Percentiles rank a stretch among this genome's conserved stretches.
Evolutionary conservation across 306 rosid genomes (phyloP).

Genomic region (Nissolia schottii): DNA sequence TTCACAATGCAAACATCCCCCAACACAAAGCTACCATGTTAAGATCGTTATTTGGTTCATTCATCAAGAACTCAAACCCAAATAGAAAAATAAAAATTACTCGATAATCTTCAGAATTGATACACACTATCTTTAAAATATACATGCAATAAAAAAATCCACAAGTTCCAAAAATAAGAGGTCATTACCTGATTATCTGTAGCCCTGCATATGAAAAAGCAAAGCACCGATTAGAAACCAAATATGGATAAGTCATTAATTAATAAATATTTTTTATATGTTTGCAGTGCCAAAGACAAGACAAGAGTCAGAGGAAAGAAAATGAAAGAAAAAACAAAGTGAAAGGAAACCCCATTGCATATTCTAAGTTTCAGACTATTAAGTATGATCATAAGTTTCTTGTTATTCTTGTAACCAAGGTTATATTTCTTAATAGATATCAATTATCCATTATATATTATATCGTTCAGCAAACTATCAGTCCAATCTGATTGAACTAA

Average conservation of each 20-base stretch:
- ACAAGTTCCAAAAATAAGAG: conserved; percentile 7
- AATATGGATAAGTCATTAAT: conserved; percentile 8
- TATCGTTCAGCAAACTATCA: neutral
- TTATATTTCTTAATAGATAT: neutral
- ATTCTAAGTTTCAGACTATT: neutral
- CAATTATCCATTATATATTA: neutral
- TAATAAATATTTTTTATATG: neutral
- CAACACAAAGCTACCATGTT: neutral
- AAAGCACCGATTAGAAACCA: conserved; percentile 21
- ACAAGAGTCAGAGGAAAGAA: neutral
- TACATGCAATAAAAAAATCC: neutral
- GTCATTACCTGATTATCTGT: conserved; percentile 83
- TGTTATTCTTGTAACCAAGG: neutral
- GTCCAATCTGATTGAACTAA: neutral
- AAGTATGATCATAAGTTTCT: neutral
- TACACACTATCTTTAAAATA: neutral
- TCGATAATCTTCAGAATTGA: neutral
- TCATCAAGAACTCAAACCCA: neutral
- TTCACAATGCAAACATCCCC: neutral
- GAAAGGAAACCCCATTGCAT: conserved; percentile 1
- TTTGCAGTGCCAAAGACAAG: neutral
- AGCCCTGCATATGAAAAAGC: conserved; percentile 67
- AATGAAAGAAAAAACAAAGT: neutral
- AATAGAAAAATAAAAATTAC: neutral
- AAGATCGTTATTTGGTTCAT: conserved; percentile 1